Evolutionary conservation across 805 yeast species (phyloP), one percentile per base, ranked within the genome.

Genomic region (Zygosaccharomyces siamensis): DNA sequence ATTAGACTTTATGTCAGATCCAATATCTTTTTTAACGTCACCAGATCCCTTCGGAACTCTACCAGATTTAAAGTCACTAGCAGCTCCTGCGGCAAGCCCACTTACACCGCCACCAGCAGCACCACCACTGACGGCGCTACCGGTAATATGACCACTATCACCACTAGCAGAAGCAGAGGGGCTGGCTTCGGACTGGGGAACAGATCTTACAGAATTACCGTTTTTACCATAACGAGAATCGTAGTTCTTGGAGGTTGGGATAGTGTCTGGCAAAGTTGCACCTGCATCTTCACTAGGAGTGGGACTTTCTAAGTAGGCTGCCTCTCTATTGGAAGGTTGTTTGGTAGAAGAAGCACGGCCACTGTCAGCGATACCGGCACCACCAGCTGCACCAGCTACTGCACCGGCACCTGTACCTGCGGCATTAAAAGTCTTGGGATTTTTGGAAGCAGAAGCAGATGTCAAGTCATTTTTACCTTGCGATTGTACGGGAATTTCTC

Each of bases 221-320:
- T 51, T 38, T 20, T 48, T 43, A 27, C 45, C 54, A 27, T 43
- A 45, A 48, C 66, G 58, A 26, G 53, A 41, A 45, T 58, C 48
- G 37, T 57, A 62, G 30, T 64, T 61, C 39, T 59, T 56, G 12
- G 70, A 66, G 2, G 68, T 63, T 38, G 70, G 70, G 24, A 66
- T 63, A n/a, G 59, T 50, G 11, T 51, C 50, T 3, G 70, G 70
- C 8, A 66, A 43, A 7, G 69, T 64, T 2, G 70, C 70, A 32
- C 70, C 70, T 5, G 67, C 67, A 41, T 56, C 60, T 38, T 30
- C 44, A 24, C 24, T 33, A 2, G 26, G 26, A 1, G 18, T 30
- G 8, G 57, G 47, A 4, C 52, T 39, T 10, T 49, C 46, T 7
- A 41, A 30, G 21, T 50, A 52, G 5, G 45, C n/a, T 7, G 49